These are phyloP conservation scores for Gaeumannomyces tritici DNA, from an alignment of 2,329 filamentous ascomycete species.

Conservation along the genomic window DNA sequence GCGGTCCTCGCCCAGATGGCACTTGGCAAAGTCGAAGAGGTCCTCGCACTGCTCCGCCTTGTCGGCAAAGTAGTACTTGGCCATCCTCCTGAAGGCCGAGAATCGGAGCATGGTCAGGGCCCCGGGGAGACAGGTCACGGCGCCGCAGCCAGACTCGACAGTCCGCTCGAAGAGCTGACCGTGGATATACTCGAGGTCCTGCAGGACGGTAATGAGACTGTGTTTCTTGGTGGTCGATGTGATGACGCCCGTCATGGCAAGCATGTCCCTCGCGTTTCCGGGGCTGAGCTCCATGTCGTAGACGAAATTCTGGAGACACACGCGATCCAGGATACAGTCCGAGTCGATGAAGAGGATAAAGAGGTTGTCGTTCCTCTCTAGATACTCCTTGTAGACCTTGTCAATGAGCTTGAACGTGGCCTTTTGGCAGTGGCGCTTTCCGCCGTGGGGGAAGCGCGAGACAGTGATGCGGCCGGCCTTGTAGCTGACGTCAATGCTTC, in stretches of 20 bases:
- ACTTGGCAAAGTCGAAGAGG: constrained; percentile 93
- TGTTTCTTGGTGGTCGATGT: constrained; percentile 87
- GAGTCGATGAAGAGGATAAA: constrained; percentile 97
- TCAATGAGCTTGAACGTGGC: constrained; percentile 88
- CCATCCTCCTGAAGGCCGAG: constrained; percentile 92
- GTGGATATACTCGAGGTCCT: constrained; percentile 98
- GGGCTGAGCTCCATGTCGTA: constrained; percentile 98
- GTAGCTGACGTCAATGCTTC: constrained; percentile 85
- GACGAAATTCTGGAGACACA: constrained; percentile 94
- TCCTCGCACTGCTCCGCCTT: constrained; percentile 94
- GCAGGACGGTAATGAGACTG: constrained; percentile 80
- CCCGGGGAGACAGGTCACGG: constrained; percentile 89
- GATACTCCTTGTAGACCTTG: constrained; percentile 79
- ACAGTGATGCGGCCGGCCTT: constrained; percentile 76
- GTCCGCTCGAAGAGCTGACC: constrained; percentile 93
- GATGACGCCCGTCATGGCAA: constrained; percentile 96
- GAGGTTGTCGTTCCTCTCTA: constrained; percentile 79
- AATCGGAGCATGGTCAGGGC: constrained; percentile 94
- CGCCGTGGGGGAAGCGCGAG: constrained; percentile 85
- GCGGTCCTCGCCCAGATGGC: constrained; percentile 87
- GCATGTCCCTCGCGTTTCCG: constrained; percentile 82
- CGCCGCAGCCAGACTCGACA: constrained; percentile 87
- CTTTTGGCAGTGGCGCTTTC: constrained; percentile 91
- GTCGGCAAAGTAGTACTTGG: constrained; percentile 96
- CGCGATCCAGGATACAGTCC: constrained; percentile 84